Conservation (phyloP, 495 filamentous ascomycete species). For the Opeltia flavorubescens region DNA sequence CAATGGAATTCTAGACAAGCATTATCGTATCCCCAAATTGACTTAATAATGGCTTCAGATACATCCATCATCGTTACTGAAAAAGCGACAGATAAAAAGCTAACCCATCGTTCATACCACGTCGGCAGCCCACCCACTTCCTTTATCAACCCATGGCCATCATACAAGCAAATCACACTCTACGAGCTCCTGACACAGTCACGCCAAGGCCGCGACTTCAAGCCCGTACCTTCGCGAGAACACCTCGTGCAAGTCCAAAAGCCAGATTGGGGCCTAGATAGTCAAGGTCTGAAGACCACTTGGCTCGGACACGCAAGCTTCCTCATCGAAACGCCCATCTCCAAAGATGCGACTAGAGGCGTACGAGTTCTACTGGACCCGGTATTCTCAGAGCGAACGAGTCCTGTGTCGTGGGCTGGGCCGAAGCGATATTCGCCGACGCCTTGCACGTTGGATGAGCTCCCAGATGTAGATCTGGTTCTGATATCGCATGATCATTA, state of each 20-base stretch:
- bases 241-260: constrained; percentile 20
- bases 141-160: constrained; percentile 43
- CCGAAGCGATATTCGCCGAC: constrained; percentile 36
- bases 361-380: constrained; percentile 36
- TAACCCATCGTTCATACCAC: too few species aligned
- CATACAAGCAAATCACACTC: constrained; percentile 21
- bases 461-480: constrained; percentile 36
- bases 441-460: constrained; percentile 30
- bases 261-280: constrained; percentile 21
- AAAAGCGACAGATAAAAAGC: too few species aligned
- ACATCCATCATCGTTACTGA: too few species aligned
- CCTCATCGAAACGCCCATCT: constrained; percentile 27
- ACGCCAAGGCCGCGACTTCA: constrained; percentile 18
- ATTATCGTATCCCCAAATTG: too few species aligned
- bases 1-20: too few species aligned
- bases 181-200: constrained; percentile 15
- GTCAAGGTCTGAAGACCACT: constrained; percentile 26
- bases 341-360: constrained; percentile 17
- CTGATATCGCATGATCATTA: constrained; percentile 39
- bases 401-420: constrained; percentile 30
- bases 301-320: constrained; percentile 40
- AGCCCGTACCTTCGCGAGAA: constrained; percentile 22
- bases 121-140: constrained; percentile 17
- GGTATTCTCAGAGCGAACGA: constrained; percentile 36
- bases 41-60: too few species aligned